These are phyloP conservation scores for Beauveria sp. DNA, from an alignment of 2,329 filamentous ascomycete species.

Conservation along the genomic window DNA sequence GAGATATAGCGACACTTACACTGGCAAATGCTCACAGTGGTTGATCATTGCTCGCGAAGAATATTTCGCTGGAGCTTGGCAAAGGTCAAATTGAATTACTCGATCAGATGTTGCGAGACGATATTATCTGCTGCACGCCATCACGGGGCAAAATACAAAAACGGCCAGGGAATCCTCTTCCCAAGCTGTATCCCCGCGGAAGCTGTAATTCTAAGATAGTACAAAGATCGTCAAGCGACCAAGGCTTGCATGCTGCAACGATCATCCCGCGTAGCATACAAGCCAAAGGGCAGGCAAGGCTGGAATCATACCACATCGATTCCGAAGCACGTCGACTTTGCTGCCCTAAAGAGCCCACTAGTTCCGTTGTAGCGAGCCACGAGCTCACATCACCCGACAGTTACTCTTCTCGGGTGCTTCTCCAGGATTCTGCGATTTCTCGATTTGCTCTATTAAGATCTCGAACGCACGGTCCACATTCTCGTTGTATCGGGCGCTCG, in stretches of 20 bases:
- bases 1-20: background rate
- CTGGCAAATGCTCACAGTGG: background rate
- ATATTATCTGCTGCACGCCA: background rate
- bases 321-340: background rate
- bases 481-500: constrained; percentile 87
- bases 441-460: constrained; percentile 87
- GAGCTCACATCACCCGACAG: constrained; percentile 70
- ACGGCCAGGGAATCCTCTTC: background rate
- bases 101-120: background rate
- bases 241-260: background rate
- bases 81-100: background rate
- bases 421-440: constrained; percentile 85
- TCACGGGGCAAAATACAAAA: background rate
- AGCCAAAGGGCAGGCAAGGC: background rate
- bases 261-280: background rate
- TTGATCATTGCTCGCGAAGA: background rate
- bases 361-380: background rate
- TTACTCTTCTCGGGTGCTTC: constrained; percentile 75
- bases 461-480: constrained; percentile 92
- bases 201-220: background rate
- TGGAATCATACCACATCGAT: background rate
- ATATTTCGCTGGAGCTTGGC: background rate
- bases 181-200: background rate
- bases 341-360: background rate
- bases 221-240: background rate